Evolutionary conservation across 176 grass and related monocot genomes (phyloP).

Genomic region (Bromus sterilis): DNA sequence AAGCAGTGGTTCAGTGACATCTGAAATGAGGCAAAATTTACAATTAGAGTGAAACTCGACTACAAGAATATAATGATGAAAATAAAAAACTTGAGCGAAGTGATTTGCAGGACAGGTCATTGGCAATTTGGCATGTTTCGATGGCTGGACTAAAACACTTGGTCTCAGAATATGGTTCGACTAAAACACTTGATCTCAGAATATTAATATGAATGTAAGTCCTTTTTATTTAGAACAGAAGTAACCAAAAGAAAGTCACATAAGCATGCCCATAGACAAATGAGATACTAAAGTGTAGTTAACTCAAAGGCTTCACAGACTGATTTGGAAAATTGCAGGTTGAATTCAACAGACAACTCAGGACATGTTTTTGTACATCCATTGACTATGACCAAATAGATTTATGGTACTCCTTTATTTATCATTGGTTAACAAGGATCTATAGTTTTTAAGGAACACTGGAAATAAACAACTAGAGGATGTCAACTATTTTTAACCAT

Average conservation of each 20-base stretch:
- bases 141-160: neutral
- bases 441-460: neutral
- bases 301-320: neutral
- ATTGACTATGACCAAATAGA: constrained; percentile 7
- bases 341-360: constrained; percentile 10
- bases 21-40: constrained; percentile 26
- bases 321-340: neutral
- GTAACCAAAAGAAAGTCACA: neutral
- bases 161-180: neutral
- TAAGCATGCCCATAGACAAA: neutral
- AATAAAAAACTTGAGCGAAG: neutral
- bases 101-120: neutral
- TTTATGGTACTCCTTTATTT: neutral
- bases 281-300: neutral
- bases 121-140: neutral
- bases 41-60: neutral
- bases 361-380: neutral
- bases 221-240: neutral
- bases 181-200: neutral
- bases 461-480: neutral
- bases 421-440: neutral
- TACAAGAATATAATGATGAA: neutral
- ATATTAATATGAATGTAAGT: neutral
- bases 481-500: neutral
- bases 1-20: constrained; percentile 87